phyloP scores from a whole-genome alignment of 441 rosid species.

The Eutrema salsugineum region DNA sequence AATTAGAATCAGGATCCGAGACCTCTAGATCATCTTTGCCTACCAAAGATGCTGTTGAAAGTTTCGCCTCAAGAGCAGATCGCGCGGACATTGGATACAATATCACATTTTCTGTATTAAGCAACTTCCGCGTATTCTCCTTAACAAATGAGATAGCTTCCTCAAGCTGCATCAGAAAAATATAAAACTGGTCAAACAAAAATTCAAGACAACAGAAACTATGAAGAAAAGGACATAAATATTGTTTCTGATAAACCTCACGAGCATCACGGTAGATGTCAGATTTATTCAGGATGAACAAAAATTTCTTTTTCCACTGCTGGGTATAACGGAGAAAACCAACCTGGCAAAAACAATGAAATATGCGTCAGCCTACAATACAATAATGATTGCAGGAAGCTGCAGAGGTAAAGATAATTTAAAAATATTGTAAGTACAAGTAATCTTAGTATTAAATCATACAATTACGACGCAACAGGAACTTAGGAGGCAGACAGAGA shows the following conservation, averaged over 20 bases:
- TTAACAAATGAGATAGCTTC: conserved; percentile 80
- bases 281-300: conserved; percentile 85
- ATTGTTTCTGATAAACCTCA: conserved; percentile 54
- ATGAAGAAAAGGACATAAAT: conserved; percentile 8
- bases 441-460: not conserved
- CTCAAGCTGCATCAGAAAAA: conserved; percentile 61
- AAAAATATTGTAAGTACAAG: not conserved
- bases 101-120: conserved; percentile 61
- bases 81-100: conserved; percentile 87
- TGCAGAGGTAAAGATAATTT: not conserved
- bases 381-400: not conserved
- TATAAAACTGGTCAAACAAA: conserved; percentile 7
- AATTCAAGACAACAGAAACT: not conserved
- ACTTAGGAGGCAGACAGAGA: not conserved
- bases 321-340: conserved; percentile 85
- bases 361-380: conserved; percentile 9
- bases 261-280: conserved; percentile 74
- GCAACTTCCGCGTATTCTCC: conserved; percentile 75
- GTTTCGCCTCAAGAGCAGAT: conserved; percentile 81
- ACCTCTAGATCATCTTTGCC: conserved; percentile 40
- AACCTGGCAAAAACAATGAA: conserved; percentile 53
- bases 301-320: conserved; percentile 93
- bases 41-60: conserved; percentile 47
- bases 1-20: conserved; percentile 41
- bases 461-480: not conserved